Evolutionary conservation across 768 basidiomycete species (phyloP).

Genomic region (Paxillus involutus): DNA sequence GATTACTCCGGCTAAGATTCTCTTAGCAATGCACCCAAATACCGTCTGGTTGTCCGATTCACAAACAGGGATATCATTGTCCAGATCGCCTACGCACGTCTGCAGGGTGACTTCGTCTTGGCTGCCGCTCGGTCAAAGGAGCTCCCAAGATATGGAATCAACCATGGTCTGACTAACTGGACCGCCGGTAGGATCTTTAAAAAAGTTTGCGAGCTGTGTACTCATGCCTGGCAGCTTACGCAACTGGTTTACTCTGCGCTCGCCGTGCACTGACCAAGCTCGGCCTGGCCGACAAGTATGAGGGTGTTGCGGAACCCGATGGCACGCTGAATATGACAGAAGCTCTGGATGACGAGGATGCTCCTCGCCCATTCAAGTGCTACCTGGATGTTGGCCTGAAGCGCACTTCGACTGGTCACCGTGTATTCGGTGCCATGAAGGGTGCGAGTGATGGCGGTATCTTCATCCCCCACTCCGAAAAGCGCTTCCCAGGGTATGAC

Average conservation of each 20-base stretch:
- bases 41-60: conserved; percentile 98
- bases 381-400: conserved; percentile 98
- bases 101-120: conserved; percentile 95
- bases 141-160: conserved; percentile 94
- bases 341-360: conserved; percentile 85
- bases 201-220: neutral
- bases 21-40: conserved; percentile 89
- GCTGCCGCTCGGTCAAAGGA: conserved; percentile 86
- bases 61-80: conserved; percentile 96
- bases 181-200: conserved; percentile 67
- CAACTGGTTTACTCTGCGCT: conserved; percentile 92
- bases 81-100: conserved; percentile 94
- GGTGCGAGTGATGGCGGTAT: conserved; percentile 98
- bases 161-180: conserved; percentile 99
- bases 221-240: conserved; percentile 65
- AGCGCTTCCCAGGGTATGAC: conserved; percentile 98
- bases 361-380: conserved; percentile 97
- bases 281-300: conserved; percentile 96
- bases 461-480: conserved; percentile 96
- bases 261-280: conserved; percentile 95
- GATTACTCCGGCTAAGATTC: conserved; percentile 5
- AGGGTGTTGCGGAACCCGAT: conserved; percentile 90
- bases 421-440: conserved; percentile 98
- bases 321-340: conserved; percentile 85
- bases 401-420: conserved; percentile 96